Evolutionary conservation across 805 yeast genomes (phyloP), one percentile per base, ranked within the genome.

Genomic region (Kodamaea sagamina): DNA sequence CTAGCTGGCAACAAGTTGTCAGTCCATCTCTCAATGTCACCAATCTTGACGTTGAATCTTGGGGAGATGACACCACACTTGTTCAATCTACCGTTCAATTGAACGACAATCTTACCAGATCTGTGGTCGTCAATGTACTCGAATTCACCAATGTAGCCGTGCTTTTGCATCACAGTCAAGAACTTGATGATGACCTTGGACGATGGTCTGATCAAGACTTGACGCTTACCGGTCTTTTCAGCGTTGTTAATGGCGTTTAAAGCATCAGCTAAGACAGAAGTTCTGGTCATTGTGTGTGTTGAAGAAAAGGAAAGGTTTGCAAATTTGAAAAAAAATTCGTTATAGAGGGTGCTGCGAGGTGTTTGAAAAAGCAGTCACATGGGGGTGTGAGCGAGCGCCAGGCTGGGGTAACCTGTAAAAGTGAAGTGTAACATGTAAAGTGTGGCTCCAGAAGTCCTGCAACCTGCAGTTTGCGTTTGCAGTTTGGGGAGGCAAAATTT

Each of bases 61-160:
- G 98, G 98, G 54, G 95, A 88, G 73, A 90, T 90, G 52, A 92
- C 98, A 80, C 98, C 98, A 71, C 93, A 89, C 81, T 90, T 92
- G 95, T 89, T 89, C 68, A 89, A 82, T 60, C 65, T 59, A 49
- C 67, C 65, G 55, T 54, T 61, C 58, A 62, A 59, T 47, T 62
- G 66, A 40, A 65, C 61, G 46, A 56, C 61, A 38, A 57, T 58
- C 68, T 68, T 65, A 48, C 71, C 68, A 44, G 63, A 59, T 54
- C 59, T 58, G 65, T 55, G 64, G 61, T 63, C 64, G 44, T 61
- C 67, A 42, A 62, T 60, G 63, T 62, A 62, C 55, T 62, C 66
- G 52, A 62, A 61, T 47, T 61, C 66, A 42, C 64, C 65, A 46
- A 62, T 62, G 65, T 62, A 62, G 40, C 65, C 77, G 61, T 55